A percentile compares a stretch with the other conserved stretches of the same genome.
Conservation (phyloP, 2,329 filamentous ascomycete species). For the Neofusicoccum sp. region DNA sequence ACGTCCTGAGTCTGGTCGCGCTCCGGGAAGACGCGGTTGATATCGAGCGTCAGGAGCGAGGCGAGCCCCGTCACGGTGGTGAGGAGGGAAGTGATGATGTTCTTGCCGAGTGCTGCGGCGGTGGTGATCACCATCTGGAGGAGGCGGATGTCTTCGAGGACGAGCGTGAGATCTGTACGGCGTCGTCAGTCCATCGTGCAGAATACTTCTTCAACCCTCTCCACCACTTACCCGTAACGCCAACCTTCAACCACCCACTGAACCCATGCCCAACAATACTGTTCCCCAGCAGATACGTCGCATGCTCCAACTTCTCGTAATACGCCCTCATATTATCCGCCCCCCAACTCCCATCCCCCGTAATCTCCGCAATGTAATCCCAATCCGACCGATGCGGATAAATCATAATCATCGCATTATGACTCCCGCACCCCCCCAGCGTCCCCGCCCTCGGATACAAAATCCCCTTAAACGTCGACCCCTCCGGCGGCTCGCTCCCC, state of each 20-base stretch:
- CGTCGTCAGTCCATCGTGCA: conserved; percentile 47
- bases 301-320: conserved; percentile 55
- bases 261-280: conserved; percentile 53
- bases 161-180: conserved; percentile 48
- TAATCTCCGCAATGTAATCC: conserved; percentile 56
- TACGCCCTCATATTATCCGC: conserved; percentile 53
- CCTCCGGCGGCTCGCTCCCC: conserved; percentile 53
- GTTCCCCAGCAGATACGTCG: conserved; percentile 52
- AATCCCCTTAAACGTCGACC: conserved; percentile 52
- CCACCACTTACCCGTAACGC: conserved; percentile 36
- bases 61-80: conserved; percentile 43
- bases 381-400: conserved; percentile 61
- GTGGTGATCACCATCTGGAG: conserved; percentile 52
- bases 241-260: conserved; percentile 52
- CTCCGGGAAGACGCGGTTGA: conserved; percentile 38
- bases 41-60: conserved; percentile 50
- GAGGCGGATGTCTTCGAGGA: conserved; percentile 51
- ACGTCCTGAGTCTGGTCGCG: conserved; percentile 47
- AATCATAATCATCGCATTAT: conserved; percentile 60
- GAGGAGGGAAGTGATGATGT: conserved; percentile 22
- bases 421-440: conserved; percentile 59
- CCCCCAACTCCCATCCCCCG: conserved; percentile 60
- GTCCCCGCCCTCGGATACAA: conserved; percentile 58
- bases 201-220: too few species aligned
- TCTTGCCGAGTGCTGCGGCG: conserved; percentile 49